Evolutionary conservation across 305 asterid species (phyloP), one percentile per base, ranked within the genome.

Genomic region (Stenogyne calaminthoides): DNA sequence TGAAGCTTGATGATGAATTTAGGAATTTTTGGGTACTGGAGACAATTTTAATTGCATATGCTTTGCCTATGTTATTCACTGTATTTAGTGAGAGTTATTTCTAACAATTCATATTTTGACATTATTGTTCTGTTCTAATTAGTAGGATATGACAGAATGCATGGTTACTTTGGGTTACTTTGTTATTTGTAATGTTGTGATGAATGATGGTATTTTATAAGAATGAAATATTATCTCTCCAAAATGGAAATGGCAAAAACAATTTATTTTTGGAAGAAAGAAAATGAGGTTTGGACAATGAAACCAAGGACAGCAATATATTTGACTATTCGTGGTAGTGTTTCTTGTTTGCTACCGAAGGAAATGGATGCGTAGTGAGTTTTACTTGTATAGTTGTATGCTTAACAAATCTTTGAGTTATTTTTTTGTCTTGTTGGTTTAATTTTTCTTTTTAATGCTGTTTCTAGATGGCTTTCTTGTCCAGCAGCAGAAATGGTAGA

Each of bases 401-500:
- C 42, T 10, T 29, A 40, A 56, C 73, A 56, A 72, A 14, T 9
- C 49, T 16, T 36, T 51, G 60, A 16, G 56, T 62, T 19, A 34
- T 54, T 40, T 42, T 6, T 71, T 57, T 51, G 29, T 46, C 15
- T 65, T 20, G 46, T 67, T 56, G 34, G 40, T 76, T 67, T 58
- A 58, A 61, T 42, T 6, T 64, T 40, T 29, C 19, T 12, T 36
- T 27, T 37, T 29, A 25, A 36, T 80, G 62, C 70, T 58, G 34
- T 72, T 75, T 69, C 70, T 69, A 95, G 99, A 89, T 95, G 97
- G 98, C 87, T 88, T 73, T 85, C 92, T 0, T 95, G 99, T 77
- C 98, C 98, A n/a, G 98, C 96, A 57, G 96, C 96, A 0, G 99
- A 95, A 81, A 88, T 92, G 98, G 96, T 80, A 60, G 99, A 95